phyloP scores from a whole-genome alignment of 768 basidiomycete species.

The Mycena rebaudengoi region DNA sequence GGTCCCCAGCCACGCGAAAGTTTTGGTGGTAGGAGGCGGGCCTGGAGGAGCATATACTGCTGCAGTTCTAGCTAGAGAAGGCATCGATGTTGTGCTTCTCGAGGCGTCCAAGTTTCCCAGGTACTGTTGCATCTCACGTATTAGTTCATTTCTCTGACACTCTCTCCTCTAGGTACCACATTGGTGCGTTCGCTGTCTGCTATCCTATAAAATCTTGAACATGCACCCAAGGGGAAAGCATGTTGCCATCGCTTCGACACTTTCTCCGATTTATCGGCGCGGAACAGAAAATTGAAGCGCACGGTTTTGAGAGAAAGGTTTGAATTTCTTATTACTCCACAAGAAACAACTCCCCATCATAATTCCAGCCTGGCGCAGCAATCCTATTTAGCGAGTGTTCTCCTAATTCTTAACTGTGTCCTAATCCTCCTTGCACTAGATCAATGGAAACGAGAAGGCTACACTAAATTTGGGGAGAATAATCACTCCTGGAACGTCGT shows the following conservation, averaged over 20 bases:
- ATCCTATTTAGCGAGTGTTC: conserved; percentile 67
- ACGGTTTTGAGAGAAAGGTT: conserved; percentile 59
- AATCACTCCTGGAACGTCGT: conserved; percentile 72
- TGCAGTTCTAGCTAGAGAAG: conserved; percentile 62
- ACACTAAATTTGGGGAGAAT: conserved; percentile 43
- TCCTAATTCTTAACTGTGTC: conserved; percentile 66
- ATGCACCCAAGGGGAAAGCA: too few species aligned
- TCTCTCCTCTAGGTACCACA: conserved; percentile 43
- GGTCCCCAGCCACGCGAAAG: conserved; percentile 5
- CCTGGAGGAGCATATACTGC: conserved; percentile 68
- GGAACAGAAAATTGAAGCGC: conserved; percentile 49
- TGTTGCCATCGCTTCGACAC: conserved; percentile 46
- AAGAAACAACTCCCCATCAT: too few species aligned
- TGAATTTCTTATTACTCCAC: neutral
- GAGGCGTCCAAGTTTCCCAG: conserved; percentile 66
- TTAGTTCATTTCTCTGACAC: neutral
- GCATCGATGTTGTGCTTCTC: conserved; percentile 62
- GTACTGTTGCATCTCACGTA: conserved; percentile 32
- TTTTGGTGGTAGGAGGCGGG: conserved; percentile 65
- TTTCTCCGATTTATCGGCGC: conserved; percentile 59
- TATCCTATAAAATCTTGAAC: too few species aligned
- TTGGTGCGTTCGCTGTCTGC: too few species aligned
- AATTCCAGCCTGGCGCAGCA: conserved; percentile 62
- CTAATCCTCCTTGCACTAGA: conserved; percentile 37
- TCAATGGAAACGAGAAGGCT: neutral